Base-by-base conservation (phyloP, 202 grass and related monocot genomes). In the Eragrostis tef region DNA sequence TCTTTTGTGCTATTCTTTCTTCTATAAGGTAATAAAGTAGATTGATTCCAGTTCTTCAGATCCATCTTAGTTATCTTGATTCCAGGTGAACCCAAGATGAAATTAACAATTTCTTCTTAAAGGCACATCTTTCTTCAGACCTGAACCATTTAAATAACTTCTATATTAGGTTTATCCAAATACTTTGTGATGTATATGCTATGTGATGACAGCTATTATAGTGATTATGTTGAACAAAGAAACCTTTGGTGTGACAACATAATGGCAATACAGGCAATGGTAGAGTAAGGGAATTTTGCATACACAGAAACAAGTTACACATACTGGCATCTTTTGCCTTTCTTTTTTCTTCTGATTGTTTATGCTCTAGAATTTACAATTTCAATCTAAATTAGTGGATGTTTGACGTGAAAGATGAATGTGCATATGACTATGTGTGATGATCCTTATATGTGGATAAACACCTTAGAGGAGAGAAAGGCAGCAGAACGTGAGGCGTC, bases 211-310 rank as follows among this genome's bases (percentile, higher is more conserved):
- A 11, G 75, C 6, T 34, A 34, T 34, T 34, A 34, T 34, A 34
- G 31, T 44, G 25, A 59, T 67, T 77, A 47, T 69, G 11, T 84
- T 41, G 44, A 70, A 22, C 50, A 69, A 60, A 77, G 9, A 77
- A 31, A 70, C n/a, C 6, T 44, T 12, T 75, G 48, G n/a, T 57
- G 48, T 52, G 48, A 16, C 13, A 77, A 11, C 59, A 75, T 69
- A 26, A 14, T 26, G 12, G 43, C 2, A 77, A 41, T 9, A 26
- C 59, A 26, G 9, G 2, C 2, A 50, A 78, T 10, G 7, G 22
- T 31, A 11, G 31, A 7, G 8, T 64, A 62, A 71, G 26, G 46
- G 15, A 70, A 70, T 58, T 11, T 31, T 46, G 21, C 44, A 8
- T 9, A 19, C 16, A 14, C 11, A 47, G 46, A 9, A 69, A 34